Base-by-base conservation (phyloP, 108 stramenopile species). In the Nitzschia putrida region DNA sequence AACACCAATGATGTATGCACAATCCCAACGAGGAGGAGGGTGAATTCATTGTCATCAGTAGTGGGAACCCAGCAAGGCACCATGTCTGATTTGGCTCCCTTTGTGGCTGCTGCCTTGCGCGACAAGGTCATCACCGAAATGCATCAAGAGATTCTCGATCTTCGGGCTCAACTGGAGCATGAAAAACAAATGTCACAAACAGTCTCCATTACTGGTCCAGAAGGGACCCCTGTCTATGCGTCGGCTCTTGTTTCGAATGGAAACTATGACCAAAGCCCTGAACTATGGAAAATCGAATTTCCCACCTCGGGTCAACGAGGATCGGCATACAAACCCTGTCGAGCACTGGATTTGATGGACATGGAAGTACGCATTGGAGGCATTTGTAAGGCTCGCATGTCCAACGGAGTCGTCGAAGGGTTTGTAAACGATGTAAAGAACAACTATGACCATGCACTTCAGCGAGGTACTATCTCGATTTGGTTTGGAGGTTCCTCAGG, bases 51-150 rank as follows among this genome's bases (percentile, higher is more conserved):
- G 29, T 4, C 29, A 34, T 34, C 29, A 34, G 29, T n/a, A n/a
- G n/a, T 34, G 29, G 29, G 29, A 34, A 34, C 29, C 29, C 4
- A 34, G 29, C n/a, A 34, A 34, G 3, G 1, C 29, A 34, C 42
- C 11, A 77, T 77, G 76, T 77, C 76, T 16, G 69, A 77, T 26
- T 39, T 83, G 39, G 83, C 79, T 34, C 69, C 66, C 10, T 73
- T 80, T 52, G 83, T 84, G 34, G 78, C 80, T 24, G 83, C 83
- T 26, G 67, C 77, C 18, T 24, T 84, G 12, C 72, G 77, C 12
- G 83, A 84, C 52, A 66, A 72, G 41, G 74, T 72, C 1, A 64
- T 81, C 5, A 22, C 71, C 7, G 80, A 80, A 5, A 53, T 73
- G 75, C 45, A 67, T 41, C 69, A 80, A 53, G 80, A 80, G 57